Evolutionary conservation across 805 yeast genomes (phyloP), one percentile per base, ranked within the genome.

Genomic region (Martiniozyma abietophila): DNA sequence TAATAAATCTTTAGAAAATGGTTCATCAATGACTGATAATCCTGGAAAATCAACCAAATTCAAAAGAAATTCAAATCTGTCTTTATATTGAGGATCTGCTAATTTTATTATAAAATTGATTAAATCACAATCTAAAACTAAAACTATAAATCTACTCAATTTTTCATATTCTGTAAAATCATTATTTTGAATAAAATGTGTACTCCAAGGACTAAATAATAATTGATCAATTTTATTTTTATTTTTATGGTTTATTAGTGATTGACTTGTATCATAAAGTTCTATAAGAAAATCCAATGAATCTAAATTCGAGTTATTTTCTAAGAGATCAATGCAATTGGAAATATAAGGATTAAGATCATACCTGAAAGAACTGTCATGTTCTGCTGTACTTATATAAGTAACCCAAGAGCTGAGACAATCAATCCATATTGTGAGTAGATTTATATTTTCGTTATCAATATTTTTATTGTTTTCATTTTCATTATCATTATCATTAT

Each of bases 11-110:
- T 56, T 62, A 0, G 78, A 71, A 6, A 77, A 59, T 11, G 55
- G 51, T 51, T 81, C 94, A 25, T 80, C 80, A 1, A 61, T 45
- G 3, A 76, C 62, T 0, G 92, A 80, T 5, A 53, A 41, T 3
- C 78, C 72, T 2, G 77, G 75, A 33, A 68, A 66, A 38, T 68
- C 64, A 0, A 86, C 72, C 32, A 81, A 49, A 34, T 62, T 62
- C 12, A 77, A 40, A 14, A 80, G 51, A 18, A 71, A 62, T 14
- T 67, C 59, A 11, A 80, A 54, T 33, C 71, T 65, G 11, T 55
- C 54, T 27, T 62, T 56, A 21, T 58, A 54, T 3, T 50, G 42
- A 10, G 58, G 54, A 23, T 59, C 54, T 2, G 57, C 45, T 8
- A 76, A 45, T 24, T 58, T 54, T 14, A 61, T 48, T 1, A 73